Evolutionary conservation across 2,329 filamentous ascomycete genomes (phyloP).

Genomic region (Fusarium sacchari): DNA sequence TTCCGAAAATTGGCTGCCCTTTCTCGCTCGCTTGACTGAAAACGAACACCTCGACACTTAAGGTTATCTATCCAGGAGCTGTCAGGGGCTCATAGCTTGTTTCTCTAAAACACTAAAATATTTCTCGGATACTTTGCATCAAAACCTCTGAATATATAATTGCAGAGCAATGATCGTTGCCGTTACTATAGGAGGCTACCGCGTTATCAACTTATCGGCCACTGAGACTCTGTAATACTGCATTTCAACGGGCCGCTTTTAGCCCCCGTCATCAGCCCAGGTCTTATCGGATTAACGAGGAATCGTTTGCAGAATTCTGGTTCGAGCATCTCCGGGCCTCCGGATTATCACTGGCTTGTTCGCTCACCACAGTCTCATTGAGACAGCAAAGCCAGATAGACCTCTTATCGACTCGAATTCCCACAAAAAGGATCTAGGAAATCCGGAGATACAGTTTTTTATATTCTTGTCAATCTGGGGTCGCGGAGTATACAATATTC

Average conservation of each 20-base stretch:
- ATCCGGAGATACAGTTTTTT: slow-evolving; percentile 41
- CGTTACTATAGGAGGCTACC: neutral
- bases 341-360: slow-evolving; percentile 30
- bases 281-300: slow-evolving; percentile 41
- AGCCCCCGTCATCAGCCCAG: slow-evolving; percentile 22
- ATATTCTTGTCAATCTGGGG: neutral
- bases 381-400: slow-evolving; percentile 27
- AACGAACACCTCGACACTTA: neutral
- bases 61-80: neutral
- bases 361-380: slow-evolving; percentile 7
- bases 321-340: slow-evolving; percentile 41
- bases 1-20: neutral
- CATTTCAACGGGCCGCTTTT: slow-evolving; percentile 27
- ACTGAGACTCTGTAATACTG: slow-evolving; percentile 21
- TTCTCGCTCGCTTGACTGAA: slow-evolving; percentile 23
- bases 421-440: slow-evolving; percentile 30
- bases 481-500: slow-evolving; percentile 6
- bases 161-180: neutral
- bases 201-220: slow-evolving; percentile 14
- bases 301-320: slow-evolving; percentile 9
- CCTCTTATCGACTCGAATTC: slow-evolving; percentile 31
- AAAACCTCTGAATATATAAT: neutral
- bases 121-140: neutral
- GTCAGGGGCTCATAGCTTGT: slow-evolving; percentile 1
- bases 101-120: neutral